Conservation (phyloP, 1,139 yeast species). For the Yamadazyma triangularis region DNA sequence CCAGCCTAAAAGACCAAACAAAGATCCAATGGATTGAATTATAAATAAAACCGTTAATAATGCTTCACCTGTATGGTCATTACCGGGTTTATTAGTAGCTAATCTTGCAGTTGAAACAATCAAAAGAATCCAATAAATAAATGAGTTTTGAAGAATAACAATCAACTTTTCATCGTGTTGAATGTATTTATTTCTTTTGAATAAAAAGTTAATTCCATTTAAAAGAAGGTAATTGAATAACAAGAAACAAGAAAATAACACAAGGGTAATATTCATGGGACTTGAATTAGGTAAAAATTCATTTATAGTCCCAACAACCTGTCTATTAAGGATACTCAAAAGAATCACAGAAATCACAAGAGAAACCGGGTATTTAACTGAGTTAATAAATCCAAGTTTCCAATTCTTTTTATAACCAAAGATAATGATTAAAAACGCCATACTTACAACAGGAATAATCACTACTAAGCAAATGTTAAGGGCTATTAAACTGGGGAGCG, state of each 20-base stretch:
- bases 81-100: conserved; percentile 32
- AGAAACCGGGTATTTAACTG: conserved; percentile 55
- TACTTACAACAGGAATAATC: conserved; percentile 50
- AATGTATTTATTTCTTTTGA: conserved; percentile 45
- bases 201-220: conserved; percentile 36
- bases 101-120: conserved; percentile 44
- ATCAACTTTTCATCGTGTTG: conserved; percentile 72
- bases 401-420: conserved; percentile 47
- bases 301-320: conserved; percentile 33
- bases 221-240: conserved; percentile 54
- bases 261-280: conserved; percentile 26
- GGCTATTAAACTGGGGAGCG: conserved; percentile 43
- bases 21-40: conserved; percentile 46
- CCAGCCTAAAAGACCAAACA: conserved; percentile 55
- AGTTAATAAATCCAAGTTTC: conserved; percentile 35
- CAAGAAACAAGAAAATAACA: conserved; percentile 47
- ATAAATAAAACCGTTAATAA: conserved; percentile 47
- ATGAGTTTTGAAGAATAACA: conserved; percentile 53
- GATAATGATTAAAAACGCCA: conserved; percentile 45
- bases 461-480: conserved; percentile 49
- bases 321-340: conserved; percentile 30
- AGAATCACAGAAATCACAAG: conserved; percentile 36
- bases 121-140: conserved; percentile 53
- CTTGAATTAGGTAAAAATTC: conserved; percentile 59
- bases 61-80: conserved; percentile 61